Percentiles rank a stretch among this genome's conserved stretches.
These are phyloP conservation scores for Eucalyptus tenuipes DNA, from an alignment of 345 rosid genomes.

Conservation along the genomic window DNA sequence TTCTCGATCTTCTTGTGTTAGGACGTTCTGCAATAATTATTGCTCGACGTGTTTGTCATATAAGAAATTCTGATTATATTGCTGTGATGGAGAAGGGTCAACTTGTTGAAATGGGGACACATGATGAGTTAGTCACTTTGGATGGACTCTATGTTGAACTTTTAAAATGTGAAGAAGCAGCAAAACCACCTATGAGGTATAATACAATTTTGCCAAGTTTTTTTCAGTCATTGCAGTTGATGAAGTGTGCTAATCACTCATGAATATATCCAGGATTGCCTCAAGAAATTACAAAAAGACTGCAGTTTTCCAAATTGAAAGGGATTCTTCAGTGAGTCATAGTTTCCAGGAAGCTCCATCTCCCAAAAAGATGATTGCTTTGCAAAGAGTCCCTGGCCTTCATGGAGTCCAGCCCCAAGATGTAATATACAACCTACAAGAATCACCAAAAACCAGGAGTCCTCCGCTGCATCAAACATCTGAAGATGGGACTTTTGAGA, in stretches of 20 bases:
- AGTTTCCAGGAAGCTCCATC: slow-evolving; percentile 84
- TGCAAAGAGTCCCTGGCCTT: slow-evolving; percentile 61
- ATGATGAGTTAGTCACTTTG: slow-evolving; percentile 62
- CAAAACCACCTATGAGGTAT: slow-evolving; percentile 94
- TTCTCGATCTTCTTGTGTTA: slow-evolving; percentile 88
- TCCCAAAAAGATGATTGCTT: slow-evolving; percentile 74
- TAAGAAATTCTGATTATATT: slow-evolving; percentile 89
- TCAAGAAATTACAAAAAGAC: slow-evolving; percentile 50
- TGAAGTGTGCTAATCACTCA: background rate
- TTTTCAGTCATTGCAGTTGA: background rate
- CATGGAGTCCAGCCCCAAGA: slow-evolving; percentile 32
- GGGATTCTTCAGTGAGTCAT: slow-evolving; percentile 72
- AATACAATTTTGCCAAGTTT: no score
- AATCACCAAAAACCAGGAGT: slow-evolving; percentile 54
- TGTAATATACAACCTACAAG: slow-evolving; percentile 6
- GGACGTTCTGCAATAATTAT: slow-evolving; percentile 93
- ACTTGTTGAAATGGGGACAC: slow-evolving; percentile 97
- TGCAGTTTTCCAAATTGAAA: slow-evolving; percentile 67
- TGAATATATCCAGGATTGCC: slow-evolving; percentile 54
- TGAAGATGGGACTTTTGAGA: slow-evolving; percentile 41
- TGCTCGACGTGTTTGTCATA: slow-evolving; percentile 76
- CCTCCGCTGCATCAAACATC: slow-evolving; percentile 65
- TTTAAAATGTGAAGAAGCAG: slow-evolving; percentile 79
- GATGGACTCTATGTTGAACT: slow-evolving; percentile 84
- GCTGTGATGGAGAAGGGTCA: slow-evolving; percentile 98